Conservation (phyloP, 352 stramenopile genomes). For the Pythium aphanidermatum region DNA sequence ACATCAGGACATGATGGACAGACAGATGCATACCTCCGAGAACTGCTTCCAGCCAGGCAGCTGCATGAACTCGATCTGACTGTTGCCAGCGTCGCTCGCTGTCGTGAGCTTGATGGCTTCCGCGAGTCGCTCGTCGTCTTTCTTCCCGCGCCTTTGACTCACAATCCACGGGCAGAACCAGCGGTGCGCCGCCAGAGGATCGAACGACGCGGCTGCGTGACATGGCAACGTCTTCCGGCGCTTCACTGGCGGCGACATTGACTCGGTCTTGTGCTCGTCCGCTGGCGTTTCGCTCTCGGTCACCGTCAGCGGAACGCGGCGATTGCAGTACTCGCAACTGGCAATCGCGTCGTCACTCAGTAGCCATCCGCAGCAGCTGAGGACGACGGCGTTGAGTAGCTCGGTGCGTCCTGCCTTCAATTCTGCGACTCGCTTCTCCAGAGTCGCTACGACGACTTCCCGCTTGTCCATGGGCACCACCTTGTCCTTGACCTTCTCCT, state of each 20-base stretch:
- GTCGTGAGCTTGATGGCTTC: background rate
- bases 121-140: slow-evolving; percentile 3
- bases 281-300: background rate
- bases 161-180: slow-evolving; percentile 63
- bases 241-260: slow-evolving; percentile 19
- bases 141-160: slow-evolving; percentile 1
- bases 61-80: slow-evolving; percentile 17
- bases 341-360: slow-evolving; percentile 6
- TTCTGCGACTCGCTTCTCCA: background rate
- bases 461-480: too few species aligned
- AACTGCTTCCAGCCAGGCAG: slow-evolving; percentile 29
- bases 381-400: too few species aligned
- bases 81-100: background rate
- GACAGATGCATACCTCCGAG: slow-evolving; percentile 13
- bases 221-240: slow-evolving; percentile 21
- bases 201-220: background rate
- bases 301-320: slow-evolving; percentile 5
- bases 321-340: slow-evolving; percentile 41
- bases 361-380: too few species aligned
- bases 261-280: slow-evolving; percentile 5
- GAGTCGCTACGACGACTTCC: too few species aligned
- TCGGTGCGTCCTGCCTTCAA: slow-evolving; percentile 13
- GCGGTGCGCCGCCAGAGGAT: slow-evolving; percentile 33
- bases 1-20: background rate
- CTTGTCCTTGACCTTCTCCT: background rate